Evolutionary conservation across 140 eudicot species (phyloP).

Genomic region (Stevia rebaudiana): DNA sequence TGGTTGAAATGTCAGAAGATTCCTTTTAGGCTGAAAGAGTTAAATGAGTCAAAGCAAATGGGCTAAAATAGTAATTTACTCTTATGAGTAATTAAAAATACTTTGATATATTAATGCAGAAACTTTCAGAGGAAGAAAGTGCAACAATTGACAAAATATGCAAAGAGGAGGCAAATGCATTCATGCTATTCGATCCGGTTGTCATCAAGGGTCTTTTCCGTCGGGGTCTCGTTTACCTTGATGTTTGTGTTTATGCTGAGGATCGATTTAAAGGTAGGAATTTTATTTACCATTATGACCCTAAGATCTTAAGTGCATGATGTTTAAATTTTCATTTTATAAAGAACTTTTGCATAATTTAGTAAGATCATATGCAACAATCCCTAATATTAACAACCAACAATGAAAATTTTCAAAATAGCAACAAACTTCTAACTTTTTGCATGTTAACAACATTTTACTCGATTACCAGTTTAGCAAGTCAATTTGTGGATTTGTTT

Average conservation of each 20-base stretch:
- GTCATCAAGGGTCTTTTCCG: constrained; percentile 78
- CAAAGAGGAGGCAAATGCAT: constrained; percentile 91
- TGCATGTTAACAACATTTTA: neutral
- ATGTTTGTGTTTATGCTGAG: constrained; percentile 87
- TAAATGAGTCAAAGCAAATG: too few species aligned
- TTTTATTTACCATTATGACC: constrained; percentile 1
- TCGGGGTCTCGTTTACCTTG: constrained; percentile 86
- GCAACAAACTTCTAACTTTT: neutral
- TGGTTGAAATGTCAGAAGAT: too few species aligned
- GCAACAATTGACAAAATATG: constrained; percentile 94
- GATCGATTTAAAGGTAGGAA: constrained; percentile 82
- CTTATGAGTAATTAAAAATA: neutral
- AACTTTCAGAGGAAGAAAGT: constrained; percentile 95
- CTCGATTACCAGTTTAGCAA: neutral
- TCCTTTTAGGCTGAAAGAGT: too few species aligned
- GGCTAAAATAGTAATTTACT: too few species aligned
- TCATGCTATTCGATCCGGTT: constrained; percentile 80
- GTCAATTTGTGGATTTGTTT: neutral
- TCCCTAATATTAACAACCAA: neutral
- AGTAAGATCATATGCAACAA: neutral
- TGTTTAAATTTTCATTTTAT: neutral
- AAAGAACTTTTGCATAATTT: neutral
- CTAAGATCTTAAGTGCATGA: constrained; percentile 2
- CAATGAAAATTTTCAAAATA: neutral
- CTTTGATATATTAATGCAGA: constrained; percentile 35